These are phyloP conservation scores for Aureobasidium vineae DNA, from an alignment of 2,329 filamentous ascomycete species.

Conservation along the genomic window DNA sequence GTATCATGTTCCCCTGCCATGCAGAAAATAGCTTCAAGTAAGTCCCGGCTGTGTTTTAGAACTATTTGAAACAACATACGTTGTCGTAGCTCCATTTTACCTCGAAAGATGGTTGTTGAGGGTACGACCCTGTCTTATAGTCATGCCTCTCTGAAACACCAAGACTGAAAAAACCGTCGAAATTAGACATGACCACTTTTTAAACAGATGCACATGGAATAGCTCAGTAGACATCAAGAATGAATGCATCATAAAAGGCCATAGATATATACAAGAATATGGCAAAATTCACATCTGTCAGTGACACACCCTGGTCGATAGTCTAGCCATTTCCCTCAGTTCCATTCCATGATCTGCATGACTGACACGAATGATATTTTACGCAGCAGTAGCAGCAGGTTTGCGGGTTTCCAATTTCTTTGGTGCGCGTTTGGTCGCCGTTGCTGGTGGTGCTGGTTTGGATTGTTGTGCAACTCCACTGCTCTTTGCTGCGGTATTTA, in stretches of 20 bases:
- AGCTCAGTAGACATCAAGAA: too few species aligned
- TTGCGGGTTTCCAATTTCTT: conserved; percentile 35
- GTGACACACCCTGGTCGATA: too few species aligned
- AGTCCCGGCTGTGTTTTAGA: neutral
- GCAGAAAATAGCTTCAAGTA: too few species aligned
- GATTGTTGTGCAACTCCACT: conserved; percentile 14
- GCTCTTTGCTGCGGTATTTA: conserved; percentile 28
- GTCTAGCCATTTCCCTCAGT: too few species aligned
- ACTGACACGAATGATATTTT: too few species aligned
- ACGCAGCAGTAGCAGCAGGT: conserved; percentile 24
- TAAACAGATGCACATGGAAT: too few species aligned
- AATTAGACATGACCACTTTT: neutral
- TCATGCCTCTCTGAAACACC: neutral
- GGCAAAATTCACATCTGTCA: too few species aligned
- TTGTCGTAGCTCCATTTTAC: neutral
- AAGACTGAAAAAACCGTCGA: neutral
- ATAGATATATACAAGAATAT: too few species aligned
- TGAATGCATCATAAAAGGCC: too few species aligned
- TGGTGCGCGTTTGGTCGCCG: conserved; percentile 31
- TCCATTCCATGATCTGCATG: too few species aligned
- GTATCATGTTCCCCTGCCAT: too few species aligned
- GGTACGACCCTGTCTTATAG: neutral
- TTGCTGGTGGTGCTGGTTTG: neutral
- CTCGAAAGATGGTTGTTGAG: neutral
- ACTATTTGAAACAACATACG: too few species aligned